A percentile compares a stretch with the other conserved stretches of the same genome.
Evolutionary conservation across 1,284 basidiomycete species (phyloP).

Genomic region (Tetrapyrgos nigripes): DNA sequence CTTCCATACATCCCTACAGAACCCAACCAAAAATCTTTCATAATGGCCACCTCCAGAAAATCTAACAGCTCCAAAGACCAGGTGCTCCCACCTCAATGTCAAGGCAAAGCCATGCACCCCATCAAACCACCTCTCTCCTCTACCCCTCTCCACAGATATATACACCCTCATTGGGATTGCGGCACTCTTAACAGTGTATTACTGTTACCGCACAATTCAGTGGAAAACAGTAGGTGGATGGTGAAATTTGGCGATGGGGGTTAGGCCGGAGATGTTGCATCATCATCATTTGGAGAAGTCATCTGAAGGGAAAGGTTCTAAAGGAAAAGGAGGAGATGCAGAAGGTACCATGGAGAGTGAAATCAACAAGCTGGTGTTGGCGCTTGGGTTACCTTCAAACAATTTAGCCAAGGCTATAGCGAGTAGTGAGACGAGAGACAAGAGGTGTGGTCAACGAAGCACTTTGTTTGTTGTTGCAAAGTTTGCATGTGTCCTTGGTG

Average conservation of each 20-base stretch:
- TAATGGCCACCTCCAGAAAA: too few species aligned
- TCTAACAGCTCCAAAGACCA: too few species aligned
- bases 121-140: conserved; percentile 38
- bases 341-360: conserved; percentile 59
- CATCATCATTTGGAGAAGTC: too few species aligned
- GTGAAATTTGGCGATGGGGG: conserved; percentile 57
- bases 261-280: conserved; percentile 30
- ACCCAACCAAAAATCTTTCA: too few species aligned
- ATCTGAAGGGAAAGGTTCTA: too few species aligned
- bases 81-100: conserved; percentile 14
- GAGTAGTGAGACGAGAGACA: too few species aligned
- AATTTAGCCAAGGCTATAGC: conserved; percentile 70
- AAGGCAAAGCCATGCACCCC: conserved; percentile 10
- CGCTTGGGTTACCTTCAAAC: conserved; percentile 63
- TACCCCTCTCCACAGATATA: conserved; percentile 48
- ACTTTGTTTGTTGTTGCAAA: too few species aligned
- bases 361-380: conserved; percentile 63
- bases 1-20: too few species aligned
- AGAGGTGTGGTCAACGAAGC: too few species aligned
- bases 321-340: conserved; percentile 6
- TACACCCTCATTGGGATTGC: conserved; percentile 54
- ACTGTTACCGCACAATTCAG: conserved; percentile 54
- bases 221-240: conserved; percentile 61
- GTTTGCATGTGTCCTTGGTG: too few species aligned
- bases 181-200: conserved; percentile 51